Conservation (phyloP, 176 grass and related monocot genomes). For the Phragmites australis region DNA sequence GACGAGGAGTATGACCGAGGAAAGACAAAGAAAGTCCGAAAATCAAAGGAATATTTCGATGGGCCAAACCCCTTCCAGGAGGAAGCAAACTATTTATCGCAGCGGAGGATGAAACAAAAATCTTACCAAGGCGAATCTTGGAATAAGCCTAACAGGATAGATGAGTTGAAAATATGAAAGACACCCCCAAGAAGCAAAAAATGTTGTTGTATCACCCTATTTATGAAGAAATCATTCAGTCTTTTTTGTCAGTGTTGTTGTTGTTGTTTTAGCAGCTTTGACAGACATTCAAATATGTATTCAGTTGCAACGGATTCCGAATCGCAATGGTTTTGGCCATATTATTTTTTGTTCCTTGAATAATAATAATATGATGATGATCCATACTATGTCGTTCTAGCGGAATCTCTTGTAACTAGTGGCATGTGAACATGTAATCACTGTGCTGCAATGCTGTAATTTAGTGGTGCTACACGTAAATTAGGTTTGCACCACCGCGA, state of each 20-base stretch:
- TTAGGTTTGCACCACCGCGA: not conserved
- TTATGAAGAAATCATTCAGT: not conserved
- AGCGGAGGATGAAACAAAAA: slow-evolving; percentile 49
- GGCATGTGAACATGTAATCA: not conserved
- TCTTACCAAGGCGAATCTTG: slow-evolving; percentile 32
- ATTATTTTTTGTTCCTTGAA: not conserved
- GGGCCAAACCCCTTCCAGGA: slow-evolving; percentile 84
- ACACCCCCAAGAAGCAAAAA: not conserved
- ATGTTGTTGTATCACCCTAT: slow-evolving; percentile 36
- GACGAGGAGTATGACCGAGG: slow-evolving; percentile 85
- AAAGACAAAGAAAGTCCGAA: slow-evolving; percentile 79
- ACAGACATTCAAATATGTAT: not conserved
- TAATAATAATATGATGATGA: not conserved
- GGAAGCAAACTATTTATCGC: slow-evolving; percentile 42
- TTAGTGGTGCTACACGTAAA: not conserved
- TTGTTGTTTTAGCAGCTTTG: slow-evolving; percentile 19
- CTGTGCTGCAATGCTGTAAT: not conserved
- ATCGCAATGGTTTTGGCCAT: not conserved
- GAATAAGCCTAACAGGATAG: slow-evolving; percentile 52
- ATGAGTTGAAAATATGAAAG: slow-evolving; percentile 6
- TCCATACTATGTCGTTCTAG: not conserved
- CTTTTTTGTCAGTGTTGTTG: not conserved
- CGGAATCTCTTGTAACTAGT: too few relatives aligned
- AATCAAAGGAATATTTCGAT: slow-evolving; percentile 37
- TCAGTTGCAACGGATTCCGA: not conserved